Evolutionary conservation across 139 green algal species (phyloP).

Genomic region (Closterium sp.): DNA sequence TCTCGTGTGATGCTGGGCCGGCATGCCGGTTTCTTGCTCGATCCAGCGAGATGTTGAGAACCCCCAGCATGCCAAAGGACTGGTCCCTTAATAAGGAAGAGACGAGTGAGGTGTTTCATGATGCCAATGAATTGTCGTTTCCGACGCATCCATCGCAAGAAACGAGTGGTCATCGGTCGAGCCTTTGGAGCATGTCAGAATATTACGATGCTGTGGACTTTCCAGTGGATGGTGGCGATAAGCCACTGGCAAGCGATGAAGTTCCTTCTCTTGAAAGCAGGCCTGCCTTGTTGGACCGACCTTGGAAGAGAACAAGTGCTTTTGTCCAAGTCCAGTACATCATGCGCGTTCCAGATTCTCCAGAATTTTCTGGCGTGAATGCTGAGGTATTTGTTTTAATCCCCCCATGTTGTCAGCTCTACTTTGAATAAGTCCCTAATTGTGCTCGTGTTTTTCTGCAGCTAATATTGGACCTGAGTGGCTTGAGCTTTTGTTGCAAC

Average conservation of each 20-base stretch:
- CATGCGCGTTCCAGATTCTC: background rate
- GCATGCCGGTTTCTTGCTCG: background rate
- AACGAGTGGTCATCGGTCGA: background rate
- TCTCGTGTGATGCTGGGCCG: background rate
- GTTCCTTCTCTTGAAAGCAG: background rate
- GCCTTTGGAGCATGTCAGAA: background rate
- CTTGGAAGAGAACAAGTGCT: background rate
- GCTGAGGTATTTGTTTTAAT: background rate
- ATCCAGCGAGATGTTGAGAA: background rate
- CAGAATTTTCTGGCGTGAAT: background rate
- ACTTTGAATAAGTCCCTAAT: no score
- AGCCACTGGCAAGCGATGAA: background rate
- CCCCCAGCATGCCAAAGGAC: background rate
- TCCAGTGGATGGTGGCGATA: background rate
- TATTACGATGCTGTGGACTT: background rate
- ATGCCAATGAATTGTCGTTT: background rate
- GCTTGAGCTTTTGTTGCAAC: background rate
- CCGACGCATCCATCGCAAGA: background rate
- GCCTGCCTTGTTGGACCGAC: background rate
- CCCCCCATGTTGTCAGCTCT: background rate
- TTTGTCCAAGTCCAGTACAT: background rate
- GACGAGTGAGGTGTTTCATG: background rate
- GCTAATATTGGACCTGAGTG: background rate
- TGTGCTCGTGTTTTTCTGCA: background rate
- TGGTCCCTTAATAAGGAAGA: background rate